phyloP scores from a whole-genome alignment of 257 asterid genomes.

The Eucommia ulmoides region DNA sequence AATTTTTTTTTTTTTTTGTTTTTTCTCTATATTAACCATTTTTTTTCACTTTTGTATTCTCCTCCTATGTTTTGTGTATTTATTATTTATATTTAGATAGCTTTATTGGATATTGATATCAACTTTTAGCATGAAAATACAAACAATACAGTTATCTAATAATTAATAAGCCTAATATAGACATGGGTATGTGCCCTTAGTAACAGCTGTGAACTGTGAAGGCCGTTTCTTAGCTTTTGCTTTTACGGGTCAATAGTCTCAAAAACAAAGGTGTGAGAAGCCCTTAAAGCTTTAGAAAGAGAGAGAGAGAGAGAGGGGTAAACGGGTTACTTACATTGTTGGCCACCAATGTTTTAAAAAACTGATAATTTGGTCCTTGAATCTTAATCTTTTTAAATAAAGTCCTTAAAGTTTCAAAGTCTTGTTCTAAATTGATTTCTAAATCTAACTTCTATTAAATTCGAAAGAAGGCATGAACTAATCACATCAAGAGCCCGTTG shows the following conservation, averaged over 20 bases:
- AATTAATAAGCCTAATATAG: conserved; percentile 1
- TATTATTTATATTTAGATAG: neutral
- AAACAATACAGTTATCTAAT: neutral
- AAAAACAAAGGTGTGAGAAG: conserved; percentile 11
- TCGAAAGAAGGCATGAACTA: no score
- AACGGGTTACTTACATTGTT: no score
- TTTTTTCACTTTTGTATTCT: neutral
- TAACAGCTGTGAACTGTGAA: conserved; percentile 20
- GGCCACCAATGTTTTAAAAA: no score
- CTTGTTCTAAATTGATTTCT: no score
- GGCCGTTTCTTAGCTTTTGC: conserved; percentile 45
- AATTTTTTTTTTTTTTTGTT: conserved; percentile 10
- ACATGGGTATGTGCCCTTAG: neutral
- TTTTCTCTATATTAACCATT: conserved; percentile 1
- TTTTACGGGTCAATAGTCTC: conserved; percentile 56
- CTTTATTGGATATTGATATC: conserved; percentile 2
- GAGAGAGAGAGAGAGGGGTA: conserved; percentile 10
- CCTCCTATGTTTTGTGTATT: neutral
- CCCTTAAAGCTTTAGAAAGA: conserved; percentile 20
- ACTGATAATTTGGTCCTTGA: no score
- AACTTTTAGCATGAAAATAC: conserved; percentile 10
- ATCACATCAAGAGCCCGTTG: no score
- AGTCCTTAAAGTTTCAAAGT: no score
- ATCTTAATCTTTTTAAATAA: no score
- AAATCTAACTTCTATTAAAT: conserved; percentile 19